A percentile compares a stretch with the other conserved stretches of the same genome.
Evolutionary conservation across 768 basidiomycete genomes (phyloP).

Genomic region (Leucocoprinus sp.): DNA sequence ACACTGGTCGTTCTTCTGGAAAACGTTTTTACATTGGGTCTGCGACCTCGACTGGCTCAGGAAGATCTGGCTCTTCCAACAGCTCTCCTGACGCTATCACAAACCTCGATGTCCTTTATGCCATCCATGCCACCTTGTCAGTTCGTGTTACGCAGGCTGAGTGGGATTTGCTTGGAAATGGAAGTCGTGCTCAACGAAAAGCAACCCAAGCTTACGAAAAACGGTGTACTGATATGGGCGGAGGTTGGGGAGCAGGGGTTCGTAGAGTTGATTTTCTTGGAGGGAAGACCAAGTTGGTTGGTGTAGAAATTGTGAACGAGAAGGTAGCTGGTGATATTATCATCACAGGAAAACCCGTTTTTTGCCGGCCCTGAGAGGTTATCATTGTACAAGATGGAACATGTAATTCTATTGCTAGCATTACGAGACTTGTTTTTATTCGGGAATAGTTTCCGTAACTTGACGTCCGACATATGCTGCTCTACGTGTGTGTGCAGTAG

Average conservation of each 20-base stretch:
- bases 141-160: constrained; percentile 53
- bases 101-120: constrained; percentile 57
- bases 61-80: background rate
- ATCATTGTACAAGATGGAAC: background rate
- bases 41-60: constrained; percentile 3
- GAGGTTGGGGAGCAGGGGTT: constrained; percentile 64
- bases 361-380: constrained; percentile 9
- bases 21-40: constrained; percentile 14
- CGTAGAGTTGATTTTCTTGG: constrained; percentile 61
- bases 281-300: constrained; percentile 49
- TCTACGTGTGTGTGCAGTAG: too few species aligned
- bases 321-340: background rate
- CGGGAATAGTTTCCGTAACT: too few species aligned
- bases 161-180: constrained; percentile 49
- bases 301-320: constrained; percentile 33
- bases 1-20: background rate
- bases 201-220: constrained; percentile 55
- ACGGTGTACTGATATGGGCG: constrained; percentile 51
- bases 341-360: constrained; percentile 11
- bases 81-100: constrained; percentile 26
- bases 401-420: background rate
- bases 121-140: constrained; percentile 48
- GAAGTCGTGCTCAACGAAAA: constrained; percentile 48
- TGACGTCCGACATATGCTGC: too few species aligned
- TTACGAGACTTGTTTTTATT: too few species aligned